Conservation (phyloP, 257 asterid genomes). For the Solanum neorickii region DNA sequence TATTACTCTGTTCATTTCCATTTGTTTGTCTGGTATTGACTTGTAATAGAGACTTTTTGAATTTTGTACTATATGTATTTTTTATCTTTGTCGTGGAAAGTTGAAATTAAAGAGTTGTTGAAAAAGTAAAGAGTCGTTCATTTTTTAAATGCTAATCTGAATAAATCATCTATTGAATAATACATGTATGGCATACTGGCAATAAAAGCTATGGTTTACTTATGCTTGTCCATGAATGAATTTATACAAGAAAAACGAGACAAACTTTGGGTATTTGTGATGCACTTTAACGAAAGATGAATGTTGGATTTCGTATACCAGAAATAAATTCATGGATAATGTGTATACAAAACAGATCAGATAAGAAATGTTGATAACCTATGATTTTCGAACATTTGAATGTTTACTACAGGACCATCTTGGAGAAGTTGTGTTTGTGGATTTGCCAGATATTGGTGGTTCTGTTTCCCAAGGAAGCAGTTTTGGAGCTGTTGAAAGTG, state of each 20-base stretch:
- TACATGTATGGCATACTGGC: not conserved
- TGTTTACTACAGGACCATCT: conserved; percentile 51
- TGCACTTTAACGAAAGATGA: not conserved
- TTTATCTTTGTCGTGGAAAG: no score
- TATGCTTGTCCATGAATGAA: not conserved
- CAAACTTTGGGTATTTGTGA: not conserved
- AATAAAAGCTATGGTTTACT: not conserved
- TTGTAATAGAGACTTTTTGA: not conserved
- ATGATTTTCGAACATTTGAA: not conserved
- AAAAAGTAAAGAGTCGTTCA: not conserved
- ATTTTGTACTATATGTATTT: not conserved
- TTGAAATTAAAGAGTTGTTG: not conserved
- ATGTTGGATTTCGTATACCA: not conserved
- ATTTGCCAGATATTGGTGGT: conserved; percentile 63
- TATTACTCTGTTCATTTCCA: not conserved
- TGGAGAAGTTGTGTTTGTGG: conserved; percentile 91
- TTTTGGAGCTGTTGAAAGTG: conserved; percentile 87
- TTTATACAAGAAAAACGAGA: not conserved
- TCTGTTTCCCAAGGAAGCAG: conserved; percentile 35
- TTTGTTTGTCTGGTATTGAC: not conserved
- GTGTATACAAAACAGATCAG: not conserved
- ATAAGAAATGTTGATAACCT: not conserved
- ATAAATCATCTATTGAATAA: not conserved
- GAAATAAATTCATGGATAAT: not conserved
- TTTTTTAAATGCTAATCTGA: not conserved